Evolutionary conservation across 2,329 filamentous ascomycete genomes (phyloP).

Genomic region (Bipolaris zeicola): DNA sequence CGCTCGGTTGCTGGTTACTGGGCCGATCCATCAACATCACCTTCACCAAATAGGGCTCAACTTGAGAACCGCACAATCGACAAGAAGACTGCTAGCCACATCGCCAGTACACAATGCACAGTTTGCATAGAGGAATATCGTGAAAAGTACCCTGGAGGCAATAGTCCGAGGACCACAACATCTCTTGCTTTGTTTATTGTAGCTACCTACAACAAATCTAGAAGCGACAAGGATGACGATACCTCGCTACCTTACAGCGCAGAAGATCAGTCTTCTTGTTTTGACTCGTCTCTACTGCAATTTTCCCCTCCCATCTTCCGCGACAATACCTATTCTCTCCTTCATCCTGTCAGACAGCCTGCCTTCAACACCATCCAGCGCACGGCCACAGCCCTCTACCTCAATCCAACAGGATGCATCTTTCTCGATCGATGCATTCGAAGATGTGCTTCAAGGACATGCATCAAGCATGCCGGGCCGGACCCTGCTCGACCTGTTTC

Average conservation of each 20-base stretch:
- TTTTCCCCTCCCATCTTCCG: constrained; percentile 68
- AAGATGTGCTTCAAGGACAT: constrained; percentile 53
- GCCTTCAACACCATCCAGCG: constrained; percentile 28
- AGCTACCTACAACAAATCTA: constrained; percentile 5
- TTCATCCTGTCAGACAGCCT: constrained; percentile 77
- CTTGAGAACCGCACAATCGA: background rate
- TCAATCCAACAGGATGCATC: constrained; percentile 44
- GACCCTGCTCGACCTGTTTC: constrained; percentile 85
- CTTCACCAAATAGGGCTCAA: constrained; percentile 16
- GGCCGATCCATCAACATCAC: constrained; percentile 16
- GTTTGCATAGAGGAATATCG: background rate
- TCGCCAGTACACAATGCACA: background rate
- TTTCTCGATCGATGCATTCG: constrained; percentile 51
- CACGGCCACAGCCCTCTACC: constrained; percentile 22
- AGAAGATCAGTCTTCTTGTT: constrained; percentile 81
- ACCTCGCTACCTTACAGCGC: constrained; percentile 84
- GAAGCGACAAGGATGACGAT: constrained; percentile 54
- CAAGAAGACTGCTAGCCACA: background rate
- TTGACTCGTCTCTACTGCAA: constrained; percentile 83
- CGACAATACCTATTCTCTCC: constrained; percentile 76
- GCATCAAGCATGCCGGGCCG: constrained; percentile 69
- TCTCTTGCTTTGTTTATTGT: constrained; percentile 2
- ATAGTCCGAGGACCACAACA: background rate
- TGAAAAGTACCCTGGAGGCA: background rate
- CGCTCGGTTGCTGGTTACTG: constrained; percentile 25